Percentiles rank a stretch among this genome's conserved stretches.
These are phyloP conservation scores for Globisporangium orthogonon DNA, from an alignment of 352 stramenopile species.

Conservation along the genomic window DNA sequence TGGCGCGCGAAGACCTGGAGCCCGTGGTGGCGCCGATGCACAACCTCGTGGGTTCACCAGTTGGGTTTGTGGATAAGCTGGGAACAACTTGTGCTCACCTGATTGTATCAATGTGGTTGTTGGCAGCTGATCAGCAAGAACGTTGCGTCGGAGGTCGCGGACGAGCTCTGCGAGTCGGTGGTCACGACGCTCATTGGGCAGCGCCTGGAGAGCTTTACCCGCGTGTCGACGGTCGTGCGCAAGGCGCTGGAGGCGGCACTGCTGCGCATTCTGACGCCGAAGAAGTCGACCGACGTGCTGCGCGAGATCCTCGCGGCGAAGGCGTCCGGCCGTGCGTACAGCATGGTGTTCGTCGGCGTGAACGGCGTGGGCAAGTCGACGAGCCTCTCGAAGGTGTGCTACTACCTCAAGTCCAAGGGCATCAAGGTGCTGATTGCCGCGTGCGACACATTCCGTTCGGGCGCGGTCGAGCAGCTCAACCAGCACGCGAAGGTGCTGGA, in stretches of 20 bases:
- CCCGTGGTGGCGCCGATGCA: constrained; percentile 92
- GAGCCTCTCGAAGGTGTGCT: constrained; percentile 97
- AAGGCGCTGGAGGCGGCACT: constrained; percentile 94
- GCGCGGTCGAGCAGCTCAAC: constrained; percentile 97
- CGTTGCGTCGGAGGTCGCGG: constrained; percentile 93
- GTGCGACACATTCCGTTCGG: constrained; percentile 98
- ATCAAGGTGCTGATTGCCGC: constrained; percentile 95
- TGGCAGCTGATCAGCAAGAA: constrained; percentile 95
- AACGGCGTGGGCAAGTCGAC: constrained; percentile 99
- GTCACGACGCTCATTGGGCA: constrained; percentile 92
- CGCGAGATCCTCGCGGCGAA: constrained; percentile 90
- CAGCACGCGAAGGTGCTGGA: constrained; percentile 96
- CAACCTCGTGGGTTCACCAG: constrained; percentile 52
- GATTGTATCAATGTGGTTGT: background rate
- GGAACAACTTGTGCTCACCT: background rate
- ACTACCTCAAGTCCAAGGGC: constrained; percentile 98
- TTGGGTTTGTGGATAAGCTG: too few relatives aligned
- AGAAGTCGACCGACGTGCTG: constrained; percentile 94
- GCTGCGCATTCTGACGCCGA: constrained; percentile 93
- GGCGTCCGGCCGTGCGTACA: constrained; percentile 89
- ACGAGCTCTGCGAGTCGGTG: constrained; percentile 95
- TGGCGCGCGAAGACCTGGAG: constrained; percentile 91
- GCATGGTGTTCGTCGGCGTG: constrained; percentile 98
- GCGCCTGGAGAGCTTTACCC: constrained; percentile 92
- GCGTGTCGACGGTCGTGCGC: constrained; percentile 88